Evolutionary conservation across 176 grass and related monocot genomes (phyloP).

Genomic region (Zoysia pacifica): DNA sequence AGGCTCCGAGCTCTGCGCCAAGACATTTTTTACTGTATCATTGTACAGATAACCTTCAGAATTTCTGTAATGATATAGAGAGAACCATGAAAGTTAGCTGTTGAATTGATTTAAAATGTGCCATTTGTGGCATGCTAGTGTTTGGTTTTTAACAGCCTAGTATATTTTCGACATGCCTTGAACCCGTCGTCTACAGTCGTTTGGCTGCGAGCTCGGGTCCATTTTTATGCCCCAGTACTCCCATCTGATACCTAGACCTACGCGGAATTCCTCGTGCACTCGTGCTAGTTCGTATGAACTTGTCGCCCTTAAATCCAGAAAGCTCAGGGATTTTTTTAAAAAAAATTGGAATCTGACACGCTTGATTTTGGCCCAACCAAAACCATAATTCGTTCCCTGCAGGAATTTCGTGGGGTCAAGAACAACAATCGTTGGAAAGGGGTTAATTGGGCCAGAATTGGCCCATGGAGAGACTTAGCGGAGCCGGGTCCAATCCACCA

Average conservation of each 20-base stretch:
- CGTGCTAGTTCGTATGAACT: background rate
- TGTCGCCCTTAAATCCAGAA: background rate
- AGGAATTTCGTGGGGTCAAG: too few species aligned
- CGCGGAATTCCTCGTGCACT: background rate
- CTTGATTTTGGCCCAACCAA: background rate
- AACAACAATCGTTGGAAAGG: too few species aligned
- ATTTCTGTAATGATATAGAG: conserved; percentile 1
- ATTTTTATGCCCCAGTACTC: background rate
- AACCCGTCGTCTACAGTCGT: background rate
- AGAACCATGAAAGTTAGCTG: background rate
- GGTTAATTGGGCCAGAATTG: too few species aligned
- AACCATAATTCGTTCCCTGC: background rate
- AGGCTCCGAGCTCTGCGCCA: background rate
- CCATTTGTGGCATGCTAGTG: background rate
- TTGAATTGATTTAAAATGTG: background rate
- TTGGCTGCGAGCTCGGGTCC: background rate
- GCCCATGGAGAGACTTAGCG: too few species aligned
- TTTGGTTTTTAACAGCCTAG: background rate
- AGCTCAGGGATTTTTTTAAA: too few species aligned
- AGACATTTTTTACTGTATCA: background rate
- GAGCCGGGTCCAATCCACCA: too few species aligned
- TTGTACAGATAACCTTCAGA: conserved; percentile 19
- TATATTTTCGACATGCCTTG: background rate
- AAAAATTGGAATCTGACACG: too few species aligned
- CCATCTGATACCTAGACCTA: background rate